Conservation (phyloP, 768 basidiomycete species). For the Boletus vinaceobasis region DNA sequence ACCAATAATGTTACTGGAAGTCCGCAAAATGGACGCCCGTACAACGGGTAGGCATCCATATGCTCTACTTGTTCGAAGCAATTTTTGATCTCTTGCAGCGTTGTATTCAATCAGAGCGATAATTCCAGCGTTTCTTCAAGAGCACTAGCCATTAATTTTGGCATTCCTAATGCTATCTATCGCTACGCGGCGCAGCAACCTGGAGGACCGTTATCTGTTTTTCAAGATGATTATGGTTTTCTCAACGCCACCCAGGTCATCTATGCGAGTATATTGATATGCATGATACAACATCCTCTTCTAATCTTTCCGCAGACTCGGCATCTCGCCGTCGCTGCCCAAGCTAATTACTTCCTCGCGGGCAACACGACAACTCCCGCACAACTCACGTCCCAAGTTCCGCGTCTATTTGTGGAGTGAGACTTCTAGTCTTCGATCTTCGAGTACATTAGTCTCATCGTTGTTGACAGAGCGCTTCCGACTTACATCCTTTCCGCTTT, state of each 20-base stretch:
- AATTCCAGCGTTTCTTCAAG: slow-evolving; percentile 52
- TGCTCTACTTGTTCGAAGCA: not conserved
- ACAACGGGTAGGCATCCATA: slow-evolving; percentile 50
- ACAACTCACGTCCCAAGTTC: slow-evolving; percentile 37
- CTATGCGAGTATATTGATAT: slow-evolving; percentile 20
- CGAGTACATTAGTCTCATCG: not conserved
- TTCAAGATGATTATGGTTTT: slow-evolving; percentile 49
- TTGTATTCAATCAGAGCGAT: slow-evolving; percentile 37
- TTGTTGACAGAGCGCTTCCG: slow-evolving; percentile 44
- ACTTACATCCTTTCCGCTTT: slow-evolving; percentile 47
- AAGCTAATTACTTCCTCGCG: slow-evolving; percentile 55
- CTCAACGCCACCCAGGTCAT: slow-evolving; percentile 46
- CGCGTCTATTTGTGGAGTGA: slow-evolving; percentile 59
- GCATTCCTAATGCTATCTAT: slow-evolving; percentile 61
- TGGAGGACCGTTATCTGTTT: slow-evolving; percentile 42
- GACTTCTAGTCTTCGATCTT: slow-evolving; percentile 15
- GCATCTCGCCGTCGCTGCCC: slow-evolving; percentile 56
- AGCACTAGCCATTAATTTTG: slow-evolving; percentile 44
- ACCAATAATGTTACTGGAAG: slow-evolving; percentile 52
- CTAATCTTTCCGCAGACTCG: slow-evolving; percentile 40
- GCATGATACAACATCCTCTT: not conserved
- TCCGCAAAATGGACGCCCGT: slow-evolving; percentile 44
- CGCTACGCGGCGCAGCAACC: slow-evolving; percentile 43
- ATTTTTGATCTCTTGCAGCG: slow-evolving; percentile 26
- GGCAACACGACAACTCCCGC: slow-evolving; percentile 38